A percentile compares a stretch with the other conserved stretches of the same genome.
Evolutionary conservation across 1,139 yeast species (phyloP).

Genomic region (Arxiozyma telluris): DNA sequence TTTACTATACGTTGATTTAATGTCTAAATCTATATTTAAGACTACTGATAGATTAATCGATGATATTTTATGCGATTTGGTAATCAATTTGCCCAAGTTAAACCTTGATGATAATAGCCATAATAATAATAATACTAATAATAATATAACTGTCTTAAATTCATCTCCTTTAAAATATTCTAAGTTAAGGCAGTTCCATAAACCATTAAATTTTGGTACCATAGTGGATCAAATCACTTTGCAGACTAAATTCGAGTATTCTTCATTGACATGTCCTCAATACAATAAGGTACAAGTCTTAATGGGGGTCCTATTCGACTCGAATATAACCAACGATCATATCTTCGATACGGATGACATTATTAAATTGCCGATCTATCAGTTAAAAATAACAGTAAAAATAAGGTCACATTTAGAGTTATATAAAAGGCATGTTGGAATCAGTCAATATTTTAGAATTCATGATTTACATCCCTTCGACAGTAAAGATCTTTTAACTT

Average conservation of each 20-base stretch:
- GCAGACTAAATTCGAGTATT: constrained; percentile 24
- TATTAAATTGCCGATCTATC: constrained; percentile 27
- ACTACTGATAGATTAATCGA: constrained; percentile 59
- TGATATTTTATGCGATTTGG: constrained; percentile 39
- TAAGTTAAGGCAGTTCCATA: constrained; percentile 15
- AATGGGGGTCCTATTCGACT: constrained; percentile 23
- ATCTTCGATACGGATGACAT: constrained; percentile 10
- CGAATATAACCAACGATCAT: not conserved
- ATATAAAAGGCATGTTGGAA: constrained; percentile 21
- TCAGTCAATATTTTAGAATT: constrained; percentile 30
- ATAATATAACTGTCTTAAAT: constrained; percentile 18
- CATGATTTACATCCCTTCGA: constrained; percentile 33
- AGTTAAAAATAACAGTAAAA: constrained; percentile 32
- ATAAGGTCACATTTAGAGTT: constrained; percentile 21
- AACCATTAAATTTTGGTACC: constrained; percentile 22
- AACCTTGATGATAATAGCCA: not conserved
- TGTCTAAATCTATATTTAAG: constrained; percentile 36
- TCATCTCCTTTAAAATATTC: constrained; percentile 28
- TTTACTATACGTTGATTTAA: constrained; percentile 29
- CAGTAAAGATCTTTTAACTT: constrained; percentile 28
- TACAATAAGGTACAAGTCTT: constrained; percentile 23
- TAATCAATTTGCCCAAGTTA: constrained; percentile 9
- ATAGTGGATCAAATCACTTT: constrained; percentile 25
- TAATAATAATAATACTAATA: not conserved
- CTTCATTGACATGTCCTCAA: constrained; percentile 23